phyloP scores from a whole-genome alignment of 2,329 filamentous ascomycete genomes.

The Fusarium goolgardi region DNA sequence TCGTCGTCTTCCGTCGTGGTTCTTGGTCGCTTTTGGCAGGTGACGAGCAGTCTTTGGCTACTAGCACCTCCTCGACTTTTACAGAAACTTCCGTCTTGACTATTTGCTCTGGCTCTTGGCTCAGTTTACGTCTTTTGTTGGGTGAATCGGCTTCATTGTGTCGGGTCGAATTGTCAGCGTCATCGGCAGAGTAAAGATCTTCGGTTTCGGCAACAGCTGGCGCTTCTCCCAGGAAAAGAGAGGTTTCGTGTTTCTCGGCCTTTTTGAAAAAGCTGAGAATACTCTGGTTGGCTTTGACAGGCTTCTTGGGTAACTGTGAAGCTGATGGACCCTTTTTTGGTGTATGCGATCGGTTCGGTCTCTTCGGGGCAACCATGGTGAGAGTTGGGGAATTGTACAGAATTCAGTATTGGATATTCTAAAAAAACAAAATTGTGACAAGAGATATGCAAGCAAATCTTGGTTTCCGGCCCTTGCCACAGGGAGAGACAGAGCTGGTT shows the following conservation, averaged over 20 bases:
- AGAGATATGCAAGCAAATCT: neutral
- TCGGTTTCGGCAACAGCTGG: constrained; percentile 39
- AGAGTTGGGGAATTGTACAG: neutral
- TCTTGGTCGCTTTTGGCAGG: constrained; percentile 51
- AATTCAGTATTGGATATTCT: neutral
- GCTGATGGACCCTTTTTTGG: constrained; percentile 48
- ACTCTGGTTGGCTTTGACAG: constrained; percentile 67
- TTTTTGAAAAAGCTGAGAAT: constrained; percentile 83
- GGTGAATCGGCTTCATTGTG: constrained; percentile 53
- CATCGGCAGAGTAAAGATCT: constrained; percentile 47
- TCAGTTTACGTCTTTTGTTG: constrained; percentile 48
- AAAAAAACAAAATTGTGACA: neutral
- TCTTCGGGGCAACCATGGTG: constrained; percentile 53
- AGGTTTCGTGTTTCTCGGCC: constrained; percentile 67
- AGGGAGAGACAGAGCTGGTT: neutral
- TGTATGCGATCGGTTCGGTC: constrained; percentile 49
- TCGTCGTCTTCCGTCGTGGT: constrained; percentile 35
- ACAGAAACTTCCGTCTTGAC: neutral
- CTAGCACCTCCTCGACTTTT: constrained; percentile 17
- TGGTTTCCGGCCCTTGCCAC: neutral
- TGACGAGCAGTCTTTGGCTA: constrained; percentile 40
- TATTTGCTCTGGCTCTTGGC: constrained; percentile 35
- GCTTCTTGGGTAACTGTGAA: constrained; percentile 49
- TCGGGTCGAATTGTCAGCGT: constrained; percentile 46
- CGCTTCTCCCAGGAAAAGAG: constrained; percentile 63